These are phyloP conservation scores for Phytophthora ramorum DNA, from an alignment of 352 stramenopile genomes.

Conservation along the genomic window DNA sequence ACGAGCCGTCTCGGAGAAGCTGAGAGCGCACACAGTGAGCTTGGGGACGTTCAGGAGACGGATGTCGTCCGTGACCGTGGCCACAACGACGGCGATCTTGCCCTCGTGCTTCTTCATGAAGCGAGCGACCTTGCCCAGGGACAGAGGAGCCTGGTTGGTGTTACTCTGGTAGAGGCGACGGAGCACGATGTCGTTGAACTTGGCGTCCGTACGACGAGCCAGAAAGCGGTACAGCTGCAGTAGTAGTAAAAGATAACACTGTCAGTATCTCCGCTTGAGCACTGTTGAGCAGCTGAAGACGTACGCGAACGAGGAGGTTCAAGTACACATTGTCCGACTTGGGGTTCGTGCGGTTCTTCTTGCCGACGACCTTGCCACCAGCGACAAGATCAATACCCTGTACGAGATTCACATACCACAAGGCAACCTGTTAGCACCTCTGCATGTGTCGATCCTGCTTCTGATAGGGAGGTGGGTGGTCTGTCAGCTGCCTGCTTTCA, in stretches of 20 bases:
- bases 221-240: conserved; percentile 96
- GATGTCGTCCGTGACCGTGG: conserved; percentile 99
- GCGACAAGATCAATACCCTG: conserved; percentile 99
- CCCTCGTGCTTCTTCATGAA: conserved; percentile 99
- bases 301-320: conserved; percentile 94
- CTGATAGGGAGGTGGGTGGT: neutral
- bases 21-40: conserved; percentile 96
- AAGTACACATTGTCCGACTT: conserved; percentile 99
- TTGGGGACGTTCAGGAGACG: conserved; percentile 97
- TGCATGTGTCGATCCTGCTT: neutral
- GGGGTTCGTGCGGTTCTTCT: conserved; percentile 98
- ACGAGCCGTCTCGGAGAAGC: conserved; percentile 98
- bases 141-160: conserved; percentile 98
- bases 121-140: conserved; percentile 94
- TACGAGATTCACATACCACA: conserved; percentile 20
- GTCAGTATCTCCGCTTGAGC: neutral
- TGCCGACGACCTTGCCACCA: conserved; percentile 97
- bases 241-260: neutral
- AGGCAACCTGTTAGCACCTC: conserved; percentile 28
- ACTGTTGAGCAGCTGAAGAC: neutral
- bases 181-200: conserved; percentile 98
- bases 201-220: conserved; percentile 97
- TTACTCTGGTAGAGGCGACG: conserved; percentile 99
- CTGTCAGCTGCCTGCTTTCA: neutral
- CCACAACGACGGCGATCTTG: conserved; percentile 99